Conservation (phyloP, 495 filamentous ascomycete species). For the Mycothermus thermophilus region DNA sequence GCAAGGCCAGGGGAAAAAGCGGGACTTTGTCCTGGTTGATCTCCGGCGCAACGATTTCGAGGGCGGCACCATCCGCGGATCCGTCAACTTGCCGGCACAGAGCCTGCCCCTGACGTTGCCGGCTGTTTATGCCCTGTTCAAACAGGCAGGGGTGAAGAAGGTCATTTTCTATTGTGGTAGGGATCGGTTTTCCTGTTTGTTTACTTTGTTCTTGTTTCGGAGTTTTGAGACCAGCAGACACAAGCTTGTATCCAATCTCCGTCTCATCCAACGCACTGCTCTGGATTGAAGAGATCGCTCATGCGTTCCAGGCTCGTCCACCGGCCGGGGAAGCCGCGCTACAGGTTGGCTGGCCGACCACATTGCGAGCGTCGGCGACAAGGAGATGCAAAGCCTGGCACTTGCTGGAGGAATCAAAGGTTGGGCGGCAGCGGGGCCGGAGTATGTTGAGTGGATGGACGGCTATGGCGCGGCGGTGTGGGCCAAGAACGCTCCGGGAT, state of each 20-base stretch:
- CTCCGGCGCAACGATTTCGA: slow-evolving; percentile 48
- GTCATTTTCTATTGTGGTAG: slow-evolving; percentile 65
- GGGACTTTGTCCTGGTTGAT: slow-evolving; percentile 49
- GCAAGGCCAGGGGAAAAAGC: slow-evolving; percentile 16
- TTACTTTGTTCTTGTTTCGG: too few species aligned
- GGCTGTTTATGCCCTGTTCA: slow-evolving; percentile 41
- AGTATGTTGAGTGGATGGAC: slow-evolving; percentile 43
- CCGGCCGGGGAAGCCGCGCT: slow-evolving; percentile 46
- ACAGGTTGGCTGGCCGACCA: slow-evolving; percentile 56
- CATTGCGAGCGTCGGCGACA: slow-evolving; percentile 32
- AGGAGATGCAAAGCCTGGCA: slow-evolving; percentile 38
- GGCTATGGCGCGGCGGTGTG: slow-evolving; percentile 43
- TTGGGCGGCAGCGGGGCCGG: slow-evolving; percentile 44
- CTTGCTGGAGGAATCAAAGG: slow-evolving; percentile 50
- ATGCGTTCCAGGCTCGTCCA: slow-evolving; percentile 45
- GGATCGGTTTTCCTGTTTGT: slow-evolving; percentile 7
- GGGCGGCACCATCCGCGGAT: slow-evolving; percentile 54
- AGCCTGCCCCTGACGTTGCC: slow-evolving; percentile 46
- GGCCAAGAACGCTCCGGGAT: slow-evolving; percentile 10
- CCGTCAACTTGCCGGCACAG: slow-evolving; percentile 60
- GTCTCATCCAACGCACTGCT: too few species aligned
- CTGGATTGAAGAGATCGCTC: too few species aligned
- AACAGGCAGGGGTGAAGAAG: slow-evolving; percentile 30
- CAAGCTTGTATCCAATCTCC: too few species aligned
- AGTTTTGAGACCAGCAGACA: too few species aligned